Evolutionary conservation across 495 filamentous ascomycete species (phyloP).

Genomic region (Penicillium desertorum): DNA sequence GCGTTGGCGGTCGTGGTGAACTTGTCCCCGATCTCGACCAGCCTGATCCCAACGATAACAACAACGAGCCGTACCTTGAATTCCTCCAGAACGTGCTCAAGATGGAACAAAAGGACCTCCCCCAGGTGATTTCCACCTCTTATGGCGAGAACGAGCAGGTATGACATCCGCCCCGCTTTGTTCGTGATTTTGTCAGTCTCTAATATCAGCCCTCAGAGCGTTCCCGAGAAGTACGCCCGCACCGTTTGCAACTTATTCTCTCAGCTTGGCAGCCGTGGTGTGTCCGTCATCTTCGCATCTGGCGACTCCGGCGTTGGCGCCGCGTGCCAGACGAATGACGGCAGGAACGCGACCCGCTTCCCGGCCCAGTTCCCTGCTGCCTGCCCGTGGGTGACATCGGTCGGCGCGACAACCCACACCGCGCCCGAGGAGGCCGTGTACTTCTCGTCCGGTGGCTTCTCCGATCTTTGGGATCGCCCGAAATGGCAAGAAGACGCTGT

Average conservation of each 20-base stretch:
- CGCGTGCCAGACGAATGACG: slow-evolving; percentile 65
- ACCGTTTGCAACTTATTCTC: slow-evolving; percentile 68
- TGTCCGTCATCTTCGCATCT: slow-evolving; percentile 68
- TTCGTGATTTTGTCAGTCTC: background rate
- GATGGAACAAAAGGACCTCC: slow-evolving; percentile 53
- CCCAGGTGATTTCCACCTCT: slow-evolving; percentile 72
- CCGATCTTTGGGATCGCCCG: slow-evolving; percentile 60
- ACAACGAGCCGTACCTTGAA: slow-evolving; percentile 75
- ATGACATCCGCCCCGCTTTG: background rate
- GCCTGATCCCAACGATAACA: slow-evolving; percentile 52
- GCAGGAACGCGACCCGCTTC: slow-evolving; percentile 64
- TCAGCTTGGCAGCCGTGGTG: slow-evolving; percentile 73
- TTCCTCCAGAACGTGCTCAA: slow-evolving; percentile 63
- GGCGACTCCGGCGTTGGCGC: slow-evolving; percentile 72
- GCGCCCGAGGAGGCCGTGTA: slow-evolving; percentile 57
- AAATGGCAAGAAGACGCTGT: slow-evolving; percentile 62
- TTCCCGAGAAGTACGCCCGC: slow-evolving; percentile 64
- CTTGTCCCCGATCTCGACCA: slow-evolving; percentile 63
- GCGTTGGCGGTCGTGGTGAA: slow-evolving; percentile 60
- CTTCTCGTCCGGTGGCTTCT: slow-evolving; percentile 69
- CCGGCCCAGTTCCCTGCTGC: slow-evolving; percentile 67
- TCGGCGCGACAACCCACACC: slow-evolving; percentile 62
- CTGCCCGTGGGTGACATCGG: slow-evolving; percentile 73
- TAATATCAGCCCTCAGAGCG: slow-evolving; percentile 48
- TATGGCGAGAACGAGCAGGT: slow-evolving; percentile 78